Conservation (phyloP, 768 basidiomycete genomes). For the Collybia mongolica region DNA sequence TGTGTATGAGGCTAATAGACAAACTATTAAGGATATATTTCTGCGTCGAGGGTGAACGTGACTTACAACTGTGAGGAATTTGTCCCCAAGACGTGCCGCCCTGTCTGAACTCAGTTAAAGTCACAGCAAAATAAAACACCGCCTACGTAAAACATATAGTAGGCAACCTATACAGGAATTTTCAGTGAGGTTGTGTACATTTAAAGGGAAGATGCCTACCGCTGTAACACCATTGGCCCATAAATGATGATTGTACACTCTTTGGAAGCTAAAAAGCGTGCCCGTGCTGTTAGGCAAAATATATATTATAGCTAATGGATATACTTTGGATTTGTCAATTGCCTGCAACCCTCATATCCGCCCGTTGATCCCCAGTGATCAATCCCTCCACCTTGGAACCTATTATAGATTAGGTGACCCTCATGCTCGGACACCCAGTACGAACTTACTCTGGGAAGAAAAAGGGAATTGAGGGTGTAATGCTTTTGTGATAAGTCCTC, state of each 20-base stretch:
- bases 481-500: constrained; percentile 16
- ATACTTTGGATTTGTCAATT: constrained; percentile 15
- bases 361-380: constrained; percentile 12
- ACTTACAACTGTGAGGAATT: constrained; percentile 14
- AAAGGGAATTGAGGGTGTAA: constrained; percentile 14
- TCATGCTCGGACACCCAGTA: not conserved
- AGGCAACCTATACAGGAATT: constrained; percentile 5
- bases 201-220: not conserved
- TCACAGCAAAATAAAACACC: not conserved
- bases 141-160: constrained; percentile 16
- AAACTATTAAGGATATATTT: not conserved
- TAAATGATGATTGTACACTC: constrained; percentile 14
- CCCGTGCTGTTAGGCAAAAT: not conserved
- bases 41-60: too few species aligned
- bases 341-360: constrained; percentile 11
- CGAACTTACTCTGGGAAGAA: constrained; percentile 14
- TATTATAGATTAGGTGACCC: not conserved
- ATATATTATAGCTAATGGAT: not conserved
- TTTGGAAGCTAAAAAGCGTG: constrained; percentile 9
- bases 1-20: constrained; percentile 11
- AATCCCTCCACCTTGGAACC: constrained; percentile 15
- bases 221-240: constrained; percentile 18
- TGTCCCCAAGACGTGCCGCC: constrained; percentile 16
- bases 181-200: not conserved
- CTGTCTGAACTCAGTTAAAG: not conserved